Base-by-base conservation (phyloP, 2,329 filamentous ascomycete genomes). In the Colletotrichum sp. region DNA sequence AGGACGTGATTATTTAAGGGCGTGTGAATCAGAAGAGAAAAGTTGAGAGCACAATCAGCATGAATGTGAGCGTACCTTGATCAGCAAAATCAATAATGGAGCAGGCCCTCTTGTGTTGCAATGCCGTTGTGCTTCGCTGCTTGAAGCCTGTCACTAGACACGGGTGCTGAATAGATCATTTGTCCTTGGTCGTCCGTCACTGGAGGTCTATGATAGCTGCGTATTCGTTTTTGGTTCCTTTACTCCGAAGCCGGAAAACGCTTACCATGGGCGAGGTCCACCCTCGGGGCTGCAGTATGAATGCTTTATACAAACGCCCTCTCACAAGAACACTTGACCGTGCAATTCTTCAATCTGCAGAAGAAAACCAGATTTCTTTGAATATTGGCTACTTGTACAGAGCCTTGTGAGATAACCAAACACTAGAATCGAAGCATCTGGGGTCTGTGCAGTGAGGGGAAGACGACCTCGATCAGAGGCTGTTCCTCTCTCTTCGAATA, bases 381-480 rank as follows among this genome's bases (percentile, higher is more conserved):
- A 49, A 21, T 12, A 21, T 2, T 1, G 18, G 44, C 2, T 49
- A 49, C 9, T 21, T 49, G 0, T 49, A 49, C 44, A 1, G 44
- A 49, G 18, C 2, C n/a, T 49, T 49, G 10, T 21, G n/a, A 13
- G 18, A 21, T 3, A 4, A 21, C 10, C 2, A 21, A 0, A 49
- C 6, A 13, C n/a, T 21, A 13, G 0, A 4, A 12, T 1, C 16
- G 18, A 44, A n/a, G 9, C 39, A 44, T 12, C 39, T 44, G 2
- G 1, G 9, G 44, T 2, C 2, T 6, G 44, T 1, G 9, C 10
- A 7, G n/a, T 0, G 18, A 49, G 10, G n/a, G 10, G 18, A 2
- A 21, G 18, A n/a, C 10, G 10, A 21, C 44, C 10, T 12, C 9
- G 3, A 49, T 49, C 44, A 49, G 9, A 21, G 4, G 6, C 18